A percentile compares a stretch with the other conserved stretches of the same genome.
Evolutionary conservation across 805 yeast genomes (phyloP).

Genomic region (Grigorovia transvaalensis): DNA sequence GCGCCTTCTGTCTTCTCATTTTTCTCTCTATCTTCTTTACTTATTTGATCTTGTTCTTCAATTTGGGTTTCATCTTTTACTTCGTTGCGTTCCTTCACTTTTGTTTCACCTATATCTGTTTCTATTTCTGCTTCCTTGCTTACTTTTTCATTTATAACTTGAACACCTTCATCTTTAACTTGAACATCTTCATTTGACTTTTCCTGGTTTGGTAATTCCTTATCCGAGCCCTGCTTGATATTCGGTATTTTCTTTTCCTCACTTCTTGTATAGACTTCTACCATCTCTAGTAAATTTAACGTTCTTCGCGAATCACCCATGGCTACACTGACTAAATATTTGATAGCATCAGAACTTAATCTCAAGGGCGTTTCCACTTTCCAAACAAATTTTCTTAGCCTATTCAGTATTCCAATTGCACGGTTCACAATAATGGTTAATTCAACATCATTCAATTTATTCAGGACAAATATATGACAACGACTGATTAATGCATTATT

Average conservation of each 20-base stretch:
- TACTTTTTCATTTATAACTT: too few relatives aligned
- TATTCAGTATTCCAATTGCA: conserved; percentile 52
- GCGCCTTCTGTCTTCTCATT: background rate
- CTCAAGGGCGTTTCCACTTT: conserved; percentile 32
- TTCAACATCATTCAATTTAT: conserved; percentile 41
- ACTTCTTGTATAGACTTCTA: conserved; percentile 59
- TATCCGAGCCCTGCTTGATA: conserved; percentile 26
- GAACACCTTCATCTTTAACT: background rate
- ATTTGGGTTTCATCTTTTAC: too few relatives aligned
- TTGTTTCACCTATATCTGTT: too few relatives aligned
- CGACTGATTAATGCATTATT: conserved; percentile 77
- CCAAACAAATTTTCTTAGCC: conserved; percentile 44
- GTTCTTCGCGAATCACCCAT: conserved; percentile 88
- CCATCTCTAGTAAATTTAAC: conserved; percentile 65
- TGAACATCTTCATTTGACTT: conserved; percentile 13
- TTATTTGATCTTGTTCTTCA: background rate
- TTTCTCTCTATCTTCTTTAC: background rate
- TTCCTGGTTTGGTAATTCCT: background rate
- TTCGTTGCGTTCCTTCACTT: too few relatives aligned
- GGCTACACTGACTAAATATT: conserved; percentile 60
- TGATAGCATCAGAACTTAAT: conserved; percentile 46
- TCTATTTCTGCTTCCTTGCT: background rate
- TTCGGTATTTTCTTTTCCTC: conserved; percentile 15
- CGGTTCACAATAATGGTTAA: conserved; percentile 41
- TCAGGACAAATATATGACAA: conserved; percentile 67